These are phyloP conservation scores for Backusella luteola DNA, from an alignment of 192 early-diverging fungal genomes.

Conservation along the genomic window DNA sequence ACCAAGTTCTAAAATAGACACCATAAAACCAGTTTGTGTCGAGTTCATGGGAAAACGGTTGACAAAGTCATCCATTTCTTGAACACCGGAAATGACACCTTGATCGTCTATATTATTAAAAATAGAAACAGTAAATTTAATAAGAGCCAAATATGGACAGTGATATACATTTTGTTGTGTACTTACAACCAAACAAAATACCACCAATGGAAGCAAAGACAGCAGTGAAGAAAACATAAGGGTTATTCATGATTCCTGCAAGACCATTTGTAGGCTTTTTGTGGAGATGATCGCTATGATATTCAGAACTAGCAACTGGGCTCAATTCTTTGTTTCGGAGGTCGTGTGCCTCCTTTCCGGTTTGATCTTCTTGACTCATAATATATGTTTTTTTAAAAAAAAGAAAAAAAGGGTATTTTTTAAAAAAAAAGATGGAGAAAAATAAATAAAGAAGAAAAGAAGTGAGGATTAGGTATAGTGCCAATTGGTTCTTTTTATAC, in stretches of 20 bases:
- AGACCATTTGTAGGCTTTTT: constrained; percentile 16
- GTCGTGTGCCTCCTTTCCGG: neutral
- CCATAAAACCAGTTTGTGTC: constrained; percentile 37
- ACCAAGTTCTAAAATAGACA: constrained; percentile 59
- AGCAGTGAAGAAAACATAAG: constrained; percentile 33
- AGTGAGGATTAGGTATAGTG: neutral
- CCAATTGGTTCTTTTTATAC: neutral
- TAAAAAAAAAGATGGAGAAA: neutral
- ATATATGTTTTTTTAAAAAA: neutral
- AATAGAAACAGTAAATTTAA: neutral
- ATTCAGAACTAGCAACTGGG: neutral
- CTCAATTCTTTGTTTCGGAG: neutral
- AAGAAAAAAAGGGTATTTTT: neutral
- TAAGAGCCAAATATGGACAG: neutral
- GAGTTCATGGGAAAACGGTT: constrained; percentile 21
- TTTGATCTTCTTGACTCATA: neutral
- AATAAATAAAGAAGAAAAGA: neutral
- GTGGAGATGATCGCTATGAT: neutral
- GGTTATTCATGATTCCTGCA: constrained; percentile 29
- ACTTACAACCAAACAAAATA: constrained; percentile 41
- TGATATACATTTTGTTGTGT: neutral
- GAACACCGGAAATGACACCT: constrained; percentile 39
- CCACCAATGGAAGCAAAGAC: constrained; percentile 40
- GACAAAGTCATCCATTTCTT: constrained; percentile 34
- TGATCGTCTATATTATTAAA: constrained; percentile 29